These are phyloP conservation scores for Petunia hybrid DNA, from an alignment of 305 asterid genomes.

Conservation along the genomic window DNA sequence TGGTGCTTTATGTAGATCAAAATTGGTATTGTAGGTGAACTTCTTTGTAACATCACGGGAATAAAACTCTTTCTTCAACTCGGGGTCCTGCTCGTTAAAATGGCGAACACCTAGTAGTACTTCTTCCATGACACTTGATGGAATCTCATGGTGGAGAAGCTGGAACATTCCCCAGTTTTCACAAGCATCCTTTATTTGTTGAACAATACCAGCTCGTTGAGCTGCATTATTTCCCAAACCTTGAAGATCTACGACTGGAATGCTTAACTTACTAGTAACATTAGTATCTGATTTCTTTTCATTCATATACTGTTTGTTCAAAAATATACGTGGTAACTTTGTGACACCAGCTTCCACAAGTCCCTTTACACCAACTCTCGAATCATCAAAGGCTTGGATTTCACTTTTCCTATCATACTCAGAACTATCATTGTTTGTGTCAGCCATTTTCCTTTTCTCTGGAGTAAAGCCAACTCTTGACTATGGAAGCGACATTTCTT, in stretches of 20 bases:
- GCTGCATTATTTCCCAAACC: neutral
- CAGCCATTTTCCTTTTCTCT: neutral
- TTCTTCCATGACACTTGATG: neutral
- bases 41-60: conserved; percentile 20
- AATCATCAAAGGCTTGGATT: conserved; percentile 49
- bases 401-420: conserved; percentile 46
- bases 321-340: conserved; percentile 51
- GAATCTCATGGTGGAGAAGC: conserved; percentile 24
- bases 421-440: conserved; percentile 1
- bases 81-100: conserved; percentile 40
- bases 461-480: neutral
- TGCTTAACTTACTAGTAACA: neutral
- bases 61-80: conserved; percentile 37
- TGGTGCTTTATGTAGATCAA: conserved; percentile 31
- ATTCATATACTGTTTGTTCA: conserved; percentile 21
- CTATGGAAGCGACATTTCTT: neutral
- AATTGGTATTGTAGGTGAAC: conserved; percentile 33
- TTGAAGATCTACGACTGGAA: conserved; percentile 27
- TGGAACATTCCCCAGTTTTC: conserved; percentile 34
- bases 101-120: conserved; percentile 19
- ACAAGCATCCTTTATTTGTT: conserved; percentile 8
- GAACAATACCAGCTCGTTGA: neutral
- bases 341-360: conserved; percentile 47
- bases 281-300: conserved; percentile 30
- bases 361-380: conserved; percentile 58